Evolutionary conservation across 148 eudicot species (phyloP), one percentile per base, ranked within the genome.

Genomic region (Arctostaphylos glauca): DNA sequence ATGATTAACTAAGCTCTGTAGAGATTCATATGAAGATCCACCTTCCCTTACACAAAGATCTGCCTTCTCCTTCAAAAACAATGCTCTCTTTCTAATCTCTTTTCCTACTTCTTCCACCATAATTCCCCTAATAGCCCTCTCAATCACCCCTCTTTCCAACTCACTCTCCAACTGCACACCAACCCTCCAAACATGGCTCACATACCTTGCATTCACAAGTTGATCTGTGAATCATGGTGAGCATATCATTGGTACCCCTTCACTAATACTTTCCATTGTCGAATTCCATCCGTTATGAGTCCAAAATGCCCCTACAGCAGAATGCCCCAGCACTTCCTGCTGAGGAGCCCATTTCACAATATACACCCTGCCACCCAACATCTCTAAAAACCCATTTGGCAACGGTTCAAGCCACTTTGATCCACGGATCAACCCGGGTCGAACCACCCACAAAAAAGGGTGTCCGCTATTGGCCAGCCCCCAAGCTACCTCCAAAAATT

Each of bases 281-380:
- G 96, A 91, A 21, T 93, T 91, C 94, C 96, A 93, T 21, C 94
- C 96, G 49, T 78, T 66, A 6, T 90, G 93, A 25, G 90, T 93
- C 92, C 89, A 88, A 73, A 91, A 93, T 3, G 82, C 89, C 46
- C 94, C 93, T 3, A 80, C 59, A 5, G 96, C 89, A 46, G 84
- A 74, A 81, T 93, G 8, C 91, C 76, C 87, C 25, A 90, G 82
- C 60, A 90, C 89, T 84, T 90, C 89, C 14, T 84, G 83, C 71
- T 90, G 92, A n/a, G 92, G 92, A 53, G 91, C 92, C 92, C 92
- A 90, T 56, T 77, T 80, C 7, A 90, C 87, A 62, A 90, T 79
- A 21, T 72, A 79, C 9, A 87, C 87, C 82, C 82, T 88, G 23
- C 81, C 82, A 16, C 59, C 83, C 4, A 81, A 49, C 12, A 52